Percentiles rank a stretch among this genome's conserved stretches.
Evolutionary conservation across 2,329 filamentous ascomycete species (phyloP).

Genomic region (Pyrenophora teres): DNA sequence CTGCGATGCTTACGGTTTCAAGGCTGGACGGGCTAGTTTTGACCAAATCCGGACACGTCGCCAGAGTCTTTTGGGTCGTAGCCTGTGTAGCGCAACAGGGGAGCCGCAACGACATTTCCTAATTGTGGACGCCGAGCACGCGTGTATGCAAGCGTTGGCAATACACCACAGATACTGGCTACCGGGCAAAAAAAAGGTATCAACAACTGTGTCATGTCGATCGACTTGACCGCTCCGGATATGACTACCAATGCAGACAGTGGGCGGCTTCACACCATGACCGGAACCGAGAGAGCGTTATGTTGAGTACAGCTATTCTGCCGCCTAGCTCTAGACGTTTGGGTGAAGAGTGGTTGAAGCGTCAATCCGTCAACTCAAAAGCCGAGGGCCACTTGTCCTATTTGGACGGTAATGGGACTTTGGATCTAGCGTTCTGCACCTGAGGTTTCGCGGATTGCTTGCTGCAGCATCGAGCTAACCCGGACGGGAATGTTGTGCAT

Average conservation of each 20-base stretch:
- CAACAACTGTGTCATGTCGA: background rate
- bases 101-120: background rate
- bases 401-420: background rate
- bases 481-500: constrained; percentile 9
- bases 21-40: constrained; percentile 1
- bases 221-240: background rate
- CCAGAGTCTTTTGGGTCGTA: background rate
- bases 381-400: background rate
- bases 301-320: constrained; percentile 1
- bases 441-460: constrained; percentile 4
- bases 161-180: background rate
- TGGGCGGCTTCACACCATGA: constrained; percentile 1
- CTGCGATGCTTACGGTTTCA: background rate
- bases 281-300: background rate
- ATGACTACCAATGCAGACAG: background rate
- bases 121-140: background rate
- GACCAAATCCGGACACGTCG: background rate
- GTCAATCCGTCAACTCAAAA: background rate
- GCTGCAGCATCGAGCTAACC: constrained; percentile 6
- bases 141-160: constrained; percentile 4
- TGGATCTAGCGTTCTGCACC: background rate
- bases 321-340: background rate
- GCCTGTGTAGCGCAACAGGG: background rate
- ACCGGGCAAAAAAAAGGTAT: constrained; percentile 1
- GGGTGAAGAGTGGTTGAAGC: background rate